Conservation (phyloP, 495 filamentous ascomycete genomes). For the Podospora pseudocomata region DNA sequence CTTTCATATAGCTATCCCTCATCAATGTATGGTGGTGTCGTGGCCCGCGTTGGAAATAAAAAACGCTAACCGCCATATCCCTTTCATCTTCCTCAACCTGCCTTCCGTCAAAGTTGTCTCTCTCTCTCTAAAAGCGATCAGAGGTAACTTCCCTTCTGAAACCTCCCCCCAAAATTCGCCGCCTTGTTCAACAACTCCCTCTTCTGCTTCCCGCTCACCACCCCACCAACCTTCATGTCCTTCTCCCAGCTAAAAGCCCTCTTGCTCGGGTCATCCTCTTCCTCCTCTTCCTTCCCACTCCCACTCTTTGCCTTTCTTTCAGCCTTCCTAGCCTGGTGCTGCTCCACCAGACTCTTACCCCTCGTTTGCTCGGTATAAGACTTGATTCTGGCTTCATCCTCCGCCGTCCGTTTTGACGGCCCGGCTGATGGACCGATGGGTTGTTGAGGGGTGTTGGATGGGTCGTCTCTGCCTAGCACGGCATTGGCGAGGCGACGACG, state of each 20-base stretch:
- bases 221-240: constrained; percentile 77
- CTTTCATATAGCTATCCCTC: too few species aligned
- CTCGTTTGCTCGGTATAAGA: constrained; percentile 48
- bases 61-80: too few species aligned
- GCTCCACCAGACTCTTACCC: constrained; percentile 60
- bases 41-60: too few species aligned
- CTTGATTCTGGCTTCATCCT: constrained; percentile 32
- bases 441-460: constrained; percentile 9
- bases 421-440: neutral
- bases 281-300: constrained; percentile 48
- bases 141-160: constrained; percentile 73
- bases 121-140: constrained; percentile 27
- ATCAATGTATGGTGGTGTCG: too few species aligned
- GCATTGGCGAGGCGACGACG: constrained; percentile 74
- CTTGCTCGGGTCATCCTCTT: constrained; percentile 88
- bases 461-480: constrained; percentile 66
- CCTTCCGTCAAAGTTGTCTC: too few species aligned
- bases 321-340: constrained; percentile 44
- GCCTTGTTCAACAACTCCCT: constrained; percentile 77
- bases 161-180: constrained; percentile 76
- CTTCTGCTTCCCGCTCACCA: constrained; percentile 68
- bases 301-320: constrained; percentile 14
- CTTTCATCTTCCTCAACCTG: too few species aligned
- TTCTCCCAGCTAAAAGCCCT: constrained; percentile 90
- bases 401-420: constrained; percentile 9